Conservation (phyloP, 768 basidiomycete species). For the Boletales sp. region DNA sequence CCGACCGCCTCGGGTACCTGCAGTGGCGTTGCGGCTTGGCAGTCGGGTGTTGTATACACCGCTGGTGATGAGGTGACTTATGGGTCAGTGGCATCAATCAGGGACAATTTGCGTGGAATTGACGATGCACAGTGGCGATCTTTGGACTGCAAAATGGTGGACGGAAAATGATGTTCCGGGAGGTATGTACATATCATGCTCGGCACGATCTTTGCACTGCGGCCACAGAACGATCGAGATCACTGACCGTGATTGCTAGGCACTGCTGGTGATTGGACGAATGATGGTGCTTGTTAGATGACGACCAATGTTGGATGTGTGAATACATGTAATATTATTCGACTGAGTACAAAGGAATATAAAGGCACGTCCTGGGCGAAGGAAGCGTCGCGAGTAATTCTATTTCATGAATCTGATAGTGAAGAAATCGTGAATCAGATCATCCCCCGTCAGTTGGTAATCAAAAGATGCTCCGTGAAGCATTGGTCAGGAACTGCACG, state of each 20-base stretch:
- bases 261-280: slow-evolving; percentile 50
- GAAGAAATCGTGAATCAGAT: too few species aligned
- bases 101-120: neutral
- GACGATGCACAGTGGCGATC: slow-evolving; percentile 17
- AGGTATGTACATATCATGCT: slow-evolving; percentile 21
- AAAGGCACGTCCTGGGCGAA: too few species aligned
- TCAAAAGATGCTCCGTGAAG: too few species aligned
- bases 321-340: neutral
- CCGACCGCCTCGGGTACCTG: slow-evolving; percentile 37
- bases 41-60: slow-evolving; percentile 41
- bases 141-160: slow-evolving; percentile 62
- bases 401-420: too few species aligned
- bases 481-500: neutral
- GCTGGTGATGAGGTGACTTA: slow-evolving; percentile 51
- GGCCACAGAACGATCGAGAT: too few species aligned
- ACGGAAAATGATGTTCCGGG: slow-evolving; percentile 52
- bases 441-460: too few species aligned
- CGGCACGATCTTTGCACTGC: too few species aligned
- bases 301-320: neutral
- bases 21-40: slow-evolving; percentile 49
- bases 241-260: slow-evolving; percentile 29
- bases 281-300: slow-evolving; percentile 49
- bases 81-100: slow-evolving; percentile 35
- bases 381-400: too few species aligned
- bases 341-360: too few species aligned